Conservation (phyloP, 345 rosid species). For the Limnanthes douglasii region DNA sequence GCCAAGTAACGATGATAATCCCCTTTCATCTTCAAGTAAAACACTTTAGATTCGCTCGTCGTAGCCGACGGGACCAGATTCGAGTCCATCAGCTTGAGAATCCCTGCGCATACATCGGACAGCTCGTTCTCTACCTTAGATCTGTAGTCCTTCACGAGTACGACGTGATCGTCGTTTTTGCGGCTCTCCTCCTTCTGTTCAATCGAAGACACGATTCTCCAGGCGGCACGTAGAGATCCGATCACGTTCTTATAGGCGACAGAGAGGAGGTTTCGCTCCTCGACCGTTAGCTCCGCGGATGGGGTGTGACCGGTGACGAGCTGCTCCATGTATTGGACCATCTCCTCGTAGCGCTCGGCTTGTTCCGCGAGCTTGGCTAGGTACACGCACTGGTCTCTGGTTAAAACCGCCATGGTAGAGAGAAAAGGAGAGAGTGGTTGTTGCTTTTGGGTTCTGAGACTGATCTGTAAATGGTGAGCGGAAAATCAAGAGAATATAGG, state of each 20-base stretch:
- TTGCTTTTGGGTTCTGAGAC: too few relatives aligned
- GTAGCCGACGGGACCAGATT: constrained; percentile 35
- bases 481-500: too few relatives aligned
- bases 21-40: constrained; percentile 56
- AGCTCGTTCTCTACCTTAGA: constrained; percentile 42
- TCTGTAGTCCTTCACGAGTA: constrained; percentile 57
- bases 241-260: constrained; percentile 24
- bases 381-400: constrained; percentile 26
- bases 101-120: constrained; percentile 27
- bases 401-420: constrained; percentile 18
- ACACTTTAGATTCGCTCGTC: constrained; percentile 42
- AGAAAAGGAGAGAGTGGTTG: constrained; percentile 4
- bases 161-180: constrained; percentile 48
- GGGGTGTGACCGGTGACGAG: constrained; percentile 39
- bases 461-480: too few relatives aligned
- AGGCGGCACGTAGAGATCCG: constrained; percentile 20
- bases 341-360: constrained; percentile 45
- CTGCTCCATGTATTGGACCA: constrained; percentile 74
- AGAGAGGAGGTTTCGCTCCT: constrained; percentile 32
- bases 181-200: constrained; percentile 44
- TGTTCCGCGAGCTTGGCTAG: constrained; percentile 26
- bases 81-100: constrained; percentile 25
- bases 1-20: constrained; percentile 37
- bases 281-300: constrained; percentile 42
- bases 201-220: constrained; percentile 23